Conservation (phyloP, 176 grass and related monocot species). For the Paspalum notatum region DNA sequence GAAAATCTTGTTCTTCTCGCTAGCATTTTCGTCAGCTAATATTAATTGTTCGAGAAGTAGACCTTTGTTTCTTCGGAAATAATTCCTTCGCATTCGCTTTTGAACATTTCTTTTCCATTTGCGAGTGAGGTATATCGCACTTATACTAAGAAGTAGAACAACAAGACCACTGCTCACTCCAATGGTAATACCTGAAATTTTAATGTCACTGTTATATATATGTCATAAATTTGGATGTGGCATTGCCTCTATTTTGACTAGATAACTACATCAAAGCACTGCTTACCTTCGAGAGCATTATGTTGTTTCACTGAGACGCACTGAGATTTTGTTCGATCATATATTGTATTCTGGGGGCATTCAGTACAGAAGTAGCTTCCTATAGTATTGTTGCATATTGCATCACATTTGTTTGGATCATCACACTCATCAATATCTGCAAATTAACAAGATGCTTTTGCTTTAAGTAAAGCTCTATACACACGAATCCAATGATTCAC, state of each 20-base stretch:
- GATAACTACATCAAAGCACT: background rate
- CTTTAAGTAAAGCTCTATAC: background rate
- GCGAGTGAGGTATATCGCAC: background rate
- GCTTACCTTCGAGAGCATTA: background rate
- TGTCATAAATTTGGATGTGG: background rate
- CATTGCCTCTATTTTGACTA: background rate
- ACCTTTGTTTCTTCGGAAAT: conserved; percentile 3
- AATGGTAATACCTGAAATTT: background rate
- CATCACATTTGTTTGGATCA: background rate
- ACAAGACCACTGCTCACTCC: background rate
- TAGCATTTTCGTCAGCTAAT: background rate
- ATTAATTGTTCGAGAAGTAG: background rate
- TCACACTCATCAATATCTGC: conserved; percentile 13
- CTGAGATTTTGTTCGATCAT: background rate
- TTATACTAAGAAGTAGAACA: background rate
- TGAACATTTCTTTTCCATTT: background rate
- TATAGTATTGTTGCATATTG: background rate
- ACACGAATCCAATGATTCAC: background rate
- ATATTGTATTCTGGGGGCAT: background rate
- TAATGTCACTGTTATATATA: background rate
- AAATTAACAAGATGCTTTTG: background rate
- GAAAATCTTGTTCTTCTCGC: background rate
- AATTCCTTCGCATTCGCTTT: background rate
- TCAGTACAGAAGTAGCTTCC: background rate
- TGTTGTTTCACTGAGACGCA: background rate